Conservation (phyloP, 2,329 filamentous ascomycete genomes). For the Hymenoscyphus infarciens region DNA sequence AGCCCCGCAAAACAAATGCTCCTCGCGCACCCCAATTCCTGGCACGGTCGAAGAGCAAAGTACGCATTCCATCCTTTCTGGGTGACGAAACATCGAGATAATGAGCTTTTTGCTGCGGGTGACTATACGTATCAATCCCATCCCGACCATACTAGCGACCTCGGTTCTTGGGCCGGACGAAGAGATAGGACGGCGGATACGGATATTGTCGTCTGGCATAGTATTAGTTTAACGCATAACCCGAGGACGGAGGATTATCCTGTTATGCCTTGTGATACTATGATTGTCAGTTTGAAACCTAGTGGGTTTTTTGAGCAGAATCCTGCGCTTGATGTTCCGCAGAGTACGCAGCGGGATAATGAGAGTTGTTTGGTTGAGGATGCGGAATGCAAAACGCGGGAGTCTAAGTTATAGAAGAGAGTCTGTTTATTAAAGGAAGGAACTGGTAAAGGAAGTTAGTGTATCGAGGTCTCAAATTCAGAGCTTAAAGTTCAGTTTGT, state of each 20-base stretch:
- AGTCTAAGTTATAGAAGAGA: background rate
- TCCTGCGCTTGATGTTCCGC: conserved; percentile 45
- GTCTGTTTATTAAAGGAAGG: background rate
- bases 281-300: conserved; percentile 60
- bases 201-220: conserved; percentile 84
- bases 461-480: background rate
- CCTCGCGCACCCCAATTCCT: conserved; percentile 70
- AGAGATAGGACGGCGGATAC: conserved; percentile 85
- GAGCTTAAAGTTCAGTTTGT: background rate
- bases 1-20: conserved; percentile 74
- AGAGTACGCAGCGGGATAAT: conserved; percentile 26
- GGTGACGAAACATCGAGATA: conserved; percentile 73
- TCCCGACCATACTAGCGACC: conserved; percentile 20
- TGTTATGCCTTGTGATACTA: conserved; percentile 80
- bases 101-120: conserved; percentile 35
- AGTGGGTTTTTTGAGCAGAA: conserved; percentile 50
- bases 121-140: conserved; percentile 36
- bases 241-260: conserved; percentile 85
- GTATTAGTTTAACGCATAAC: conserved; percentile 84
- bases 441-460: background rate
- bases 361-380: conserved; percentile 21
- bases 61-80: conserved; percentile 85
- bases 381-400: conserved; percentile 1
- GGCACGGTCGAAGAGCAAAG: conserved; percentile 86
- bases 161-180: conserved; percentile 70